phyloP scores from a whole-genome alignment of 306 rosid species.

The Parietaria judaica region DNA sequence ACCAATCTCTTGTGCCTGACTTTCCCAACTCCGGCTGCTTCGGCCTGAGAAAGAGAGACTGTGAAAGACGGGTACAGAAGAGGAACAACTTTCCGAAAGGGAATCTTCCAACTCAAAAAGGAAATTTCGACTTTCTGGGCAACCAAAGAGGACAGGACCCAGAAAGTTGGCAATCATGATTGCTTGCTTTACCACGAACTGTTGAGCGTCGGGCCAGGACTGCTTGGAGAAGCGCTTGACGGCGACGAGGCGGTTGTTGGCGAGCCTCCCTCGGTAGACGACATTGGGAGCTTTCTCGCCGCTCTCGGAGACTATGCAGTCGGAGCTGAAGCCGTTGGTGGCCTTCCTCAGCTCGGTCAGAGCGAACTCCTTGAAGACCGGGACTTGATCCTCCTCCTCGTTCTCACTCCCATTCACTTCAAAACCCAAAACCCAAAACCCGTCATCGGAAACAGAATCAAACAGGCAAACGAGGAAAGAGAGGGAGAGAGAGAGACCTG shows the following conservation, averaged over 20 bases:
- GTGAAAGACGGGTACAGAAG: neutral
- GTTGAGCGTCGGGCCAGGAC: constrained; percentile 81
- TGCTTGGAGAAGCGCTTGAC: constrained; percentile 66
- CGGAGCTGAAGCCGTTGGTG: constrained; percentile 56
- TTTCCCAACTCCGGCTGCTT: constrained; percentile 75
- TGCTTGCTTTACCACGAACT: constrained; percentile 49
- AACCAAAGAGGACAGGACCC: constrained; percentile 8
- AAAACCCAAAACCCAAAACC: constrained; percentile 9
- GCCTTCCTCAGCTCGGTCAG: constrained; percentile 60
- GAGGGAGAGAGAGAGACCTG: constrained; percentile 30
- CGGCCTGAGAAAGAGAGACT: constrained; percentile 43
- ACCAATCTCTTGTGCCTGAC: constrained; percentile 76
- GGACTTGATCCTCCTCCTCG: constrained; percentile 38
- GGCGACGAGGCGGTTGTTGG: constrained; percentile 57
- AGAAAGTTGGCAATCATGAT: neutral
- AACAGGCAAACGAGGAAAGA: neutral
- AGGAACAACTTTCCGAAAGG: neutral
- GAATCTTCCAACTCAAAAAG: neutral
- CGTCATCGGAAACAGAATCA: neutral
- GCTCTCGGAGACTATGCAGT: constrained; percentile 61
- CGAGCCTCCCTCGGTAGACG: constrained; percentile 60
- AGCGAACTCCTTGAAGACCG: constrained; percentile 51
- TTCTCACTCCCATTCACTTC: constrained; percentile 31
- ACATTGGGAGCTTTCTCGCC: constrained; percentile 83
- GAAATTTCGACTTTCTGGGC: constrained; percentile 8